Conservation (phyloP, 2,329 filamentous ascomycete species). For the Blumeriella jaapii region DNA sequence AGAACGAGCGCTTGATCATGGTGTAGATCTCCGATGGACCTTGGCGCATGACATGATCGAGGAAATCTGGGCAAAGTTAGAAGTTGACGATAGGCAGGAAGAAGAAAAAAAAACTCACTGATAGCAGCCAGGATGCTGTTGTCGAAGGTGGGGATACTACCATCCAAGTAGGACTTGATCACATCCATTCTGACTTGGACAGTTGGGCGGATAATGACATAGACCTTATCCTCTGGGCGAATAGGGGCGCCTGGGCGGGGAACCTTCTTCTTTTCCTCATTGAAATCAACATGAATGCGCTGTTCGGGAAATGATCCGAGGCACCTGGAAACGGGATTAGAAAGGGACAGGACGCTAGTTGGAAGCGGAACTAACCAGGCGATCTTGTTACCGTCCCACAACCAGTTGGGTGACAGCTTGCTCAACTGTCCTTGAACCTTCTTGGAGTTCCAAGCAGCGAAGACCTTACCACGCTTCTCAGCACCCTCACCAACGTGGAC, state of each 20-base stretch:
- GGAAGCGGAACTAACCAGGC: conserved; percentile 53
- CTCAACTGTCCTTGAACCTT: conserved; percentile 44
- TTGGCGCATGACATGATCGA: conserved; percentile 82
- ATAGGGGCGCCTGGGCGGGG: conserved; percentile 13
- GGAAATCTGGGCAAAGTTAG: conserved; percentile 44
- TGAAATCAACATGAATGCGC: conserved; percentile 57
- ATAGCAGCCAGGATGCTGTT: conserved; percentile 65
- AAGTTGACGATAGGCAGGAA: not conserved
- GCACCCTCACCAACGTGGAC: conserved; percentile 51
- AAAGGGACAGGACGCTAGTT: not conserved
- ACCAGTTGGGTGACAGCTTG: too few relatives aligned
- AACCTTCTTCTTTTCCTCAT: conserved; percentile 41
- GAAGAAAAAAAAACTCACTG: conserved; percentile 35
- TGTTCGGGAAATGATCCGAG: conserved; percentile 37
- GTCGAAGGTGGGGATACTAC: conserved; percentile 45
- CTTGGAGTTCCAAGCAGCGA: conserved; percentile 64
- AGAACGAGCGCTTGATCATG: conserved; percentile 75
- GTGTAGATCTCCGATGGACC: conserved; percentile 57
- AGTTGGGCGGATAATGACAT: conserved; percentile 51
- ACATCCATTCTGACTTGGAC: conserved; percentile 56
- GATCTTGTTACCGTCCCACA: conserved; percentile 75
- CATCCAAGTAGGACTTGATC: conserved; percentile 54
- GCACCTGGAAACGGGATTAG: conserved; percentile 16
- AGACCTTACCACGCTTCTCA: conserved; percentile 53
- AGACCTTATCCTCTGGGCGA: conserved; percentile 35